These are phyloP conservation scores for Beta macrorhiza DNA, from an alignment of 179 eudicot genomes.

Conservation along the genomic window DNA sequence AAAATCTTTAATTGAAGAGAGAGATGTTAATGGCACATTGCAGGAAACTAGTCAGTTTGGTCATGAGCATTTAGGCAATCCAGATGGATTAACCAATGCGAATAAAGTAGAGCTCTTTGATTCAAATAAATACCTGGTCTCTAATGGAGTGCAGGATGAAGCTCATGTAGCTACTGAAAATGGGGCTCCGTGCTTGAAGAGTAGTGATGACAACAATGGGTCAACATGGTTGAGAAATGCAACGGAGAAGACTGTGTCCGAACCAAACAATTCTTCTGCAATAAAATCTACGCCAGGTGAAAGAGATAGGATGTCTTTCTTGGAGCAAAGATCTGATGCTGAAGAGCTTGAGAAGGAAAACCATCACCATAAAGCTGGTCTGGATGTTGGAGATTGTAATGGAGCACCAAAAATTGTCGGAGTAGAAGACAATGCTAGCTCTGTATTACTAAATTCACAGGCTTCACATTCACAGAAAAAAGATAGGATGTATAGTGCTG, in stretches of 20 bases:
- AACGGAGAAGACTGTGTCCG: constrained; percentile 22
- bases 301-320: constrained; percentile 19
- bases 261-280: constrained; percentile 26
- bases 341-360: constrained; percentile 35
- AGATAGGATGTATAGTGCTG: constrained; percentile 73
- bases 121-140: constrained; percentile 24
- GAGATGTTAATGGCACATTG: constrained; percentile 21
- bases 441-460: constrained; percentile 32
- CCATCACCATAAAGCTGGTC: constrained; percentile 22
- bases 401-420: constrained; percentile 33
- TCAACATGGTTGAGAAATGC: constrained; percentile 37
- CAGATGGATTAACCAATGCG: constrained; percentile 20
- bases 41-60: constrained; percentile 27
- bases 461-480: constrained; percentile 35
- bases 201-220: constrained; percentile 26
- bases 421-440: constrained; percentile 26
- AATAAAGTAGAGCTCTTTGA: constrained; percentile 20
- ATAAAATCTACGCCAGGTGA: constrained; percentile 17
- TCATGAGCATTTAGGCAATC: constrained; percentile 24
- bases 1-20: constrained; percentile 28
- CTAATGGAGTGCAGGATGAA: constrained; percentile 33
- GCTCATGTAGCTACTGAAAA: constrained; percentile 26
- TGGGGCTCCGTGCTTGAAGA: constrained; percentile 25
- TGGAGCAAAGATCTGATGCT: constrained; percentile 32
- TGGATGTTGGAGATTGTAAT: constrained; percentile 32